Evolutionary conservation across 139 green algal species (phyloP), one percentile per base, ranked within the genome.

Genomic region (Coelastrella sp.): DNA sequence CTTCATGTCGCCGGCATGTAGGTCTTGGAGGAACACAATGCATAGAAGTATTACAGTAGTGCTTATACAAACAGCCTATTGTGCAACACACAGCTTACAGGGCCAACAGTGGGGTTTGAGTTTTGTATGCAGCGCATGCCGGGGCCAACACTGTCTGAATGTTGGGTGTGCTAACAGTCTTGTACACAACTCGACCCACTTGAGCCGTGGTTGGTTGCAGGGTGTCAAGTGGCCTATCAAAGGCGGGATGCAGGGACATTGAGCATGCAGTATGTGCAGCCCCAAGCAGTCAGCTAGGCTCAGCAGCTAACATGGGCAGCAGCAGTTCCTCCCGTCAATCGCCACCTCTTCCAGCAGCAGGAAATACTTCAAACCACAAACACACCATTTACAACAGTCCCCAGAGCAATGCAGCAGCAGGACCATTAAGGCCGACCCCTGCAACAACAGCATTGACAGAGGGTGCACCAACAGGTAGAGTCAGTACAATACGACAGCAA

Each of bases 371-470:
- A 61, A 15, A 7, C 9, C 27, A n/a, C 70, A 78, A 19, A 19
- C 70, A 84, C 49, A 49, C 79, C 79, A 66, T 57, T 56, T 68
- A 56, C 79, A 72, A 56, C 56, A 84, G 35, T 49, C 35, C 1
- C 35, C 35, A 49, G 35, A 27, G 56, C 79, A 68, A 61, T 66
- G 79, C 79, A 84, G 79, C 79, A 84, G 79, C 79, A 68, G 79
- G 56, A 25, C 8, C 70, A 27, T n/a, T 24, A 82, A 24, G n/a
- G 57, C 14, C 82, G 76, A 20, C 60, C 27, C n/a, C 82, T 76
- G n/a, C 56, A 56, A 22, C 84, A n/a, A 70, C 68, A 20, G 82
- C 19, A 19, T 75, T 63, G 60, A 17, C 74, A 66, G 15, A 10
- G 10, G 68, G 68, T 10, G 68, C 19, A 24, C 68, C 68, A 27